phyloP scores from a whole-genome alignment of 768 basidiomycete species.

The Saitozyma sp. region DNA sequence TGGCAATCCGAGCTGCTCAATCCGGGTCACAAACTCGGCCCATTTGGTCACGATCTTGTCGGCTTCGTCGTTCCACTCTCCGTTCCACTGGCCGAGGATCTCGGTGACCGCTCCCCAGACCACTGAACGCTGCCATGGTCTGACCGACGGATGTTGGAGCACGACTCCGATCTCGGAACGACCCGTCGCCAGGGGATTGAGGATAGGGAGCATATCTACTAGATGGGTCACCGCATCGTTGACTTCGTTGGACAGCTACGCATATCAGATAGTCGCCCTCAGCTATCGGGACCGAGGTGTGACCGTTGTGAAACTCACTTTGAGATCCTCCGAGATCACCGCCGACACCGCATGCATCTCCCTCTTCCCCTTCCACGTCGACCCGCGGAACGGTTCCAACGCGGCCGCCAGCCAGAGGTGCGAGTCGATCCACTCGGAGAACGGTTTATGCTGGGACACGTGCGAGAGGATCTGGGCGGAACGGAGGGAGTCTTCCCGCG shows the following conservation, averaged over 20 bases:
- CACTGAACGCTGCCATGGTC: slow-evolving; percentile 33
- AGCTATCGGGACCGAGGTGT: background rate
- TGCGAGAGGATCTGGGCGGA: slow-evolving; percentile 64
- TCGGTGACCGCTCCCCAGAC: slow-evolving; percentile 22
- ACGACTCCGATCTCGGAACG: slow-evolving; percentile 54
- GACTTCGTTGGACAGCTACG: slow-evolving; percentile 46
- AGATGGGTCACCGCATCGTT: slow-evolving; percentile 37
- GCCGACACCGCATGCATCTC: slow-evolving; percentile 63
- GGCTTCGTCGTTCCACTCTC: slow-evolving; percentile 56
- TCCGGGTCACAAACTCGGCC: slow-evolving; percentile 63
- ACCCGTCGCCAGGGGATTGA: slow-evolving; percentile 19
- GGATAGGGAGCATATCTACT: slow-evolving; percentile 22
- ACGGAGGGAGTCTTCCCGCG: slow-evolving; percentile 58
- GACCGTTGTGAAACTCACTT: slow-evolving; percentile 52
- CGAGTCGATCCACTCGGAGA: slow-evolving; percentile 28
- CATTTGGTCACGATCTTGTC: slow-evolving; percentile 63
- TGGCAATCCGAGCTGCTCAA: slow-evolving; percentile 66
- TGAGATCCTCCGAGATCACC: slow-evolving; percentile 78
- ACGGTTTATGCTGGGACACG: slow-evolving; percentile 42
- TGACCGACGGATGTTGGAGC: slow-evolving; percentile 40
- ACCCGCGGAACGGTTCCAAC: slow-evolving; percentile 68
- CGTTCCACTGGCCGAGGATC: slow-evolving; percentile 22
- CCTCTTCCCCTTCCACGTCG: slow-evolving; percentile 69
- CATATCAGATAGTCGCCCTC: slow-evolving; percentile 6
- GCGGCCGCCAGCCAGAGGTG: slow-evolving; percentile 76